Evolutionary conservation across 2,329 filamentous ascomycete species (phyloP), one percentile per base, ranked within the genome.

Genomic region (Camillea tinctor): DNA sequence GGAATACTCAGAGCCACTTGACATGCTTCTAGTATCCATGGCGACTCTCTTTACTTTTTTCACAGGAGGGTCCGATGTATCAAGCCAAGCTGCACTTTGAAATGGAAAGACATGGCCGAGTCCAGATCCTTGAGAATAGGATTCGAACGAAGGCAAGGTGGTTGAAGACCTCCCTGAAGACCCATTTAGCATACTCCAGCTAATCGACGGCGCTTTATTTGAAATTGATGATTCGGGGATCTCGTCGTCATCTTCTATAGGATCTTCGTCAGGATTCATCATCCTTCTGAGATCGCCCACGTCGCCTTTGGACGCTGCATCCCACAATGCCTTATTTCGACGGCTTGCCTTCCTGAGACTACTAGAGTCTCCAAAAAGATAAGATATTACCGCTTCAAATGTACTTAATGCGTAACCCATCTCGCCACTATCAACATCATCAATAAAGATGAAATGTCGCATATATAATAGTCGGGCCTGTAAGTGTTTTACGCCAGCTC

Each of bases 341-440:
- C 88, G 86, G 74, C 95, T 98, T 6, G 93, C 92, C 72, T 88
- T 90, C 62, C 93, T 86, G 60, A 99, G 78, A 4, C 89, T 90
- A 15, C 86, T 87, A 0, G 94, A 96, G 71, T 96, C 93, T 62
- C 88, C 85, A 8, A 88, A 85, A 2, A 99, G 84, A 72, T 99
- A 98, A 1, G 92, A 88, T 36, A 99, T 76, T 0, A 99, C 95
- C 6, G 93, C 95, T 74, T 99, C 95, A 61, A 98, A 92, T 0
- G 95, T 99, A 75, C 94, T 98, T 55, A 99, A 76, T 0, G 94
- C 93, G 75, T 99, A 99, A 8, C 95, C 95, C 81, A 96, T 89
- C 76, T 99, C 95, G 54, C 95, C 95, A 62, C 88, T 96, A 66
- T 99, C 95, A 8, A 99, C 93, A 76, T 99, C 95, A 68, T 98